Conservation (phyloP, 345 rosid genomes). For the Lagerstroemia speciosa region DNA sequence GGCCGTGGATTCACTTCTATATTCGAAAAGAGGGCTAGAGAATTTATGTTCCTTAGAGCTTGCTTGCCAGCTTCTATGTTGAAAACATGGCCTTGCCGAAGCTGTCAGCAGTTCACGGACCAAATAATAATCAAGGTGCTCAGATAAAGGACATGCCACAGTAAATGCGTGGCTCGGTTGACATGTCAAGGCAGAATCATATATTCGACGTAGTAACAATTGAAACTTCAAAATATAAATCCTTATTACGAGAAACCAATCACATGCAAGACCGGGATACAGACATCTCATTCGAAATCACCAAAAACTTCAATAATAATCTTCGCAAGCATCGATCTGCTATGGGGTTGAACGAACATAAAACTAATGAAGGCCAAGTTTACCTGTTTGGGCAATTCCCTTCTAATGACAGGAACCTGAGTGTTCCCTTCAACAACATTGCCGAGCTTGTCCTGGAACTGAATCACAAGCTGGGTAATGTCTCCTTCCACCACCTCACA, state of each 20-base stretch:
- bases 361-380: neutral
- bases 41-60: constrained; percentile 80
- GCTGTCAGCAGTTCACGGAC: constrained; percentile 36
- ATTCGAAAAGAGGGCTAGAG: constrained; percentile 76
- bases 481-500: constrained; percentile 99
- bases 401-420: constrained; percentile 58
- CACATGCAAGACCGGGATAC: neutral
- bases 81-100: constrained; percentile 73
- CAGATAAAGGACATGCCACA: neutral
- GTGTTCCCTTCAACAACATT: constrained; percentile 94
- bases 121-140: constrained; percentile 1
- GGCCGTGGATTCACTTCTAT: constrained; percentile 94
- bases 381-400: constrained; percentile 87
- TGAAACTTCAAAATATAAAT: neutral
- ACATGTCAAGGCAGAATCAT: too few species aligned
- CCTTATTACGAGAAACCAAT: neutral
- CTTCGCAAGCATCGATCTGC: neutral
- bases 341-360: neutral
- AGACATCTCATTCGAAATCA: neutral
- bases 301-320: neutral
- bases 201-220: neutral
- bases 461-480: constrained; percentile 66
- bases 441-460: constrained; percentile 91
- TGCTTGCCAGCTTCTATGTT: constrained; percentile 93
- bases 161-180: neutral